Evolutionary conservation across 495 filamentous ascomycete genomes (phyloP).

Genomic region (Penicillium ucsense): DNA sequence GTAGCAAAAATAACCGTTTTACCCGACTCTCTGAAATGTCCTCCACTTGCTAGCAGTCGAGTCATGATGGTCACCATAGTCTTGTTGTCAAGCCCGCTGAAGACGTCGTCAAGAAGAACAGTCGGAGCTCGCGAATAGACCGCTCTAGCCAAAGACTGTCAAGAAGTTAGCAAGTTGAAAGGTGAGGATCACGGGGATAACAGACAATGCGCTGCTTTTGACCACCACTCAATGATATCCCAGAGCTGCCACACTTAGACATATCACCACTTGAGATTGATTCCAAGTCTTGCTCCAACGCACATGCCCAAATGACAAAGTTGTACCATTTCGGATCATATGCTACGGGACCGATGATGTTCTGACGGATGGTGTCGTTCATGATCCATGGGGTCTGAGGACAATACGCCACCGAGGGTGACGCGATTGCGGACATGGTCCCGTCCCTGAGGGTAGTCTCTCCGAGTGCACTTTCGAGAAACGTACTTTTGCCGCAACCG

Average conservation of each 20-base stretch:
- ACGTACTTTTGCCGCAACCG: constrained; percentile 28
- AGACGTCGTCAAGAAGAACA: constrained; percentile 6
- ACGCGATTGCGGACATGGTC: not conserved
- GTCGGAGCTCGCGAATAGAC: constrained; percentile 11
- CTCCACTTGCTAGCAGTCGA: constrained; percentile 8
- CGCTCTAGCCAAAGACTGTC: constrained; percentile 13
- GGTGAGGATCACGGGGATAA: not conserved
- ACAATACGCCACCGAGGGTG: constrained; percentile 22
- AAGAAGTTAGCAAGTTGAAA: not conserved
- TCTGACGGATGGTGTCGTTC: constrained; percentile 32
- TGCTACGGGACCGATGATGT: constrained; percentile 13
- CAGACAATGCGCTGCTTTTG: constrained; percentile 51
- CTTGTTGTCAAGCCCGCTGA: constrained; percentile 16
- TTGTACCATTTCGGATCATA: constrained; percentile 25
- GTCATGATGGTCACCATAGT: constrained; percentile 3
- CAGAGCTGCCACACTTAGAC: constrained; percentile 73
- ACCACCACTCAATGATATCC: constrained; percentile 74
- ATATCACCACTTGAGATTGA: constrained; percentile 48
- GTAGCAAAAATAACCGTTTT: constrained; percentile 11
- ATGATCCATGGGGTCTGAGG: constrained; percentile 32
- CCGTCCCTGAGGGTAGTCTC: constrained; percentile 1
- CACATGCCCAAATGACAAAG: constrained; percentile 20
- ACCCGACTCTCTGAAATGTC: constrained; percentile 9
- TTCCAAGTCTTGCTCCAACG: constrained; percentile 6
- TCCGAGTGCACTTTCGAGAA: constrained; percentile 21